Evolutionary conservation across 192 early-diverging fungal genomes (phyloP).

Genomic region (Podila verticillata): DNA sequence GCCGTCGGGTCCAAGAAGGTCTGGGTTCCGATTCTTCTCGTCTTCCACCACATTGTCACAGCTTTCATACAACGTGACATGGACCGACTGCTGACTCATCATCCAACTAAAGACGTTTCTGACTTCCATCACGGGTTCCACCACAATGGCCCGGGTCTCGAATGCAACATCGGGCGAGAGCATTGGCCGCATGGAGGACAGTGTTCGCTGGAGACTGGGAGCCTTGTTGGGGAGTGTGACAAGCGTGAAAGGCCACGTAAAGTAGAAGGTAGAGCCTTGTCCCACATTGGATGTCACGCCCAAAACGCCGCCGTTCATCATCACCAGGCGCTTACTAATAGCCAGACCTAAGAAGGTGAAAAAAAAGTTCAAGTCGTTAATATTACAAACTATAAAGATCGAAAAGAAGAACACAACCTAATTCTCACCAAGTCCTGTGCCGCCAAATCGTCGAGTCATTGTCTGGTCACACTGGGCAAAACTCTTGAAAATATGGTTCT

Average conservation of each 20-base stretch:
- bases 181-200: constrained; percentile 4
- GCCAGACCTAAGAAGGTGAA: constrained; percentile 67
- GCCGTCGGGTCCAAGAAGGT: constrained; percentile 18
- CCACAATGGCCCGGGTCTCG: constrained; percentile 6
- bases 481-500: constrained; percentile 71
- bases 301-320: constrained; percentile 75
- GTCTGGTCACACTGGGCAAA: constrained; percentile 78
- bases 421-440: constrained; percentile 68
- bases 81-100: constrained; percentile 29
- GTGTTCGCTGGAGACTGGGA: not conserved
- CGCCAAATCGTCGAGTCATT: constrained; percentile 77
- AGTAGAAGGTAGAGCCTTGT: constrained; percentile 74
- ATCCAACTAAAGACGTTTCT: constrained; percentile 26
- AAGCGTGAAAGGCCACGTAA: constrained; percentile 57
- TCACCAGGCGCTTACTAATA: constrained; percentile 77
- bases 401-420: not conserved
- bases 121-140: constrained; percentile 15
- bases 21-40: constrained; percentile 11
- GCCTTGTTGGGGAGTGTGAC: not conserved
- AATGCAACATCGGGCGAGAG: constrained; percentile 42
- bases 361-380: not conserved
- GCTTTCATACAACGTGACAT: constrained; percentile 24
- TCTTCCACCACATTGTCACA: constrained; percentile 30
- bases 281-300: constrained; percentile 70
- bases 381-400: too few relatives aligned